These are phyloP conservation scores for Linnemannia elongata DNA, from an alignment of 192 early-diverging fungal species.

Conservation along the genomic window DNA sequence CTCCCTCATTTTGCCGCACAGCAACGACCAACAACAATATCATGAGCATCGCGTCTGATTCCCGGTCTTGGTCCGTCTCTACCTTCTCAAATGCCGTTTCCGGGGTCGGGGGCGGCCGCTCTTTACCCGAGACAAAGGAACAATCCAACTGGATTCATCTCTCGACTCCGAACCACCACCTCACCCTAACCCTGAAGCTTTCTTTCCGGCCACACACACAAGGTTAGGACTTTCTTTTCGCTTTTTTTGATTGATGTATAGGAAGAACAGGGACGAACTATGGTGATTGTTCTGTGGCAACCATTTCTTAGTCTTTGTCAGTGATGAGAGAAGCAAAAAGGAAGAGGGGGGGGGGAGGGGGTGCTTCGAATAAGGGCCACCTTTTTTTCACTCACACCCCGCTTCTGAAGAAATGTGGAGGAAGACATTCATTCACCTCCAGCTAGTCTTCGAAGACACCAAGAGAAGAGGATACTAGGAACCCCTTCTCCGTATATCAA, in stretches of 20 bases:
- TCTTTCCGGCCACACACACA: background rate
- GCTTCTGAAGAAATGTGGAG: background rate
- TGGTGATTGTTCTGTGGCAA: background rate
- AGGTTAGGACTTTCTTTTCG: background rate
- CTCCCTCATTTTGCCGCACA: background rate
- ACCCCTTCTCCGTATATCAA: no score
- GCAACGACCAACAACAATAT: background rate
- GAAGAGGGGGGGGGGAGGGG: no score
- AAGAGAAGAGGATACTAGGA: background rate
- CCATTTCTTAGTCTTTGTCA: no score
- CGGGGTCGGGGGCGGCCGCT: background rate
- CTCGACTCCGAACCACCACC: constrained; percentile 2
- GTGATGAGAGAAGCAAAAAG: no score
- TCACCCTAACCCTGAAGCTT: constrained; percentile 2
- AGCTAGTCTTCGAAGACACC: background rate
- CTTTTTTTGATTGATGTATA: no score
- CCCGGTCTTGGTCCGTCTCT: background rate
- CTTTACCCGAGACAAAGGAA: constrained; percentile 29
- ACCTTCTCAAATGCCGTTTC: background rate
- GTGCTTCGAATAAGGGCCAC: background rate
- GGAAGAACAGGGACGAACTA: no score
- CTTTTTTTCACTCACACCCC: background rate
- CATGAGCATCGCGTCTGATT: background rate
- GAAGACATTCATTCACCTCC: background rate
- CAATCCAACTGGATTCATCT: constrained; percentile 24